Evolutionary conservation across 192 early-diverging fungal species (phyloP).

Genomic region (Backusella psychrophila): DNA sequence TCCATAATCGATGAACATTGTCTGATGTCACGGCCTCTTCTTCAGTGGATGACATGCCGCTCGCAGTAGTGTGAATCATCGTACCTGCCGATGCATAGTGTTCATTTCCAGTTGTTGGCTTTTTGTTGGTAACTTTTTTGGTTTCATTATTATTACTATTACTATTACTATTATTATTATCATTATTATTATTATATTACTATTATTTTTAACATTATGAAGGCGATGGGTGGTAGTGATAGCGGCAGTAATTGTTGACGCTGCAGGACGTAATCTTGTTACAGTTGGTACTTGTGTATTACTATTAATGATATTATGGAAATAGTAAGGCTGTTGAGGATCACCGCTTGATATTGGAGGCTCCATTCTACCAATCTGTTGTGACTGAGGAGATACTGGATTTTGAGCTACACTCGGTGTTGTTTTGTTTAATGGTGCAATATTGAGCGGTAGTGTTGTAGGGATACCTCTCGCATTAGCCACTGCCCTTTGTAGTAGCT

Average conservation of each 20-base stretch:
- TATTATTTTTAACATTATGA: background rate
- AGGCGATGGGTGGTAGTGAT: background rate
- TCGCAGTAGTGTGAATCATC: conserved; percentile 9
- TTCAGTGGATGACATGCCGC: conserved; percentile 34
- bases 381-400: background rate
- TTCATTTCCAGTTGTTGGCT: background rate
- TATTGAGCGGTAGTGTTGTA: background rate
- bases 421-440: background rate
- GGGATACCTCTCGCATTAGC: conserved; percentile 35
- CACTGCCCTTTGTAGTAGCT: conserved; percentile 42
- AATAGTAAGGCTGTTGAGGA: background rate
- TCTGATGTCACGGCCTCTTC: conserved; percentile 27
- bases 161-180: background rate
- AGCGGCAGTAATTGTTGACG: background rate
- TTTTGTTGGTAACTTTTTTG: background rate
- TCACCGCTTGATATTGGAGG: background rate
- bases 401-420: background rate
- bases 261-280: background rate
- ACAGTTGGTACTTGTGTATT: background rate
- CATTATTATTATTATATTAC: background rate
- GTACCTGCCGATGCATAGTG: conserved; percentile 18
- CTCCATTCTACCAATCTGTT: background rate
- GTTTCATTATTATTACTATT: background rate
- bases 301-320: background rate
- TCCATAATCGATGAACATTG: conserved; percentile 17